These are phyloP conservation scores for Sarocladiaceae sp. DNA, from an alignment of 2,329 filamentous ascomycete species.

Conservation along the genomic window DNA sequence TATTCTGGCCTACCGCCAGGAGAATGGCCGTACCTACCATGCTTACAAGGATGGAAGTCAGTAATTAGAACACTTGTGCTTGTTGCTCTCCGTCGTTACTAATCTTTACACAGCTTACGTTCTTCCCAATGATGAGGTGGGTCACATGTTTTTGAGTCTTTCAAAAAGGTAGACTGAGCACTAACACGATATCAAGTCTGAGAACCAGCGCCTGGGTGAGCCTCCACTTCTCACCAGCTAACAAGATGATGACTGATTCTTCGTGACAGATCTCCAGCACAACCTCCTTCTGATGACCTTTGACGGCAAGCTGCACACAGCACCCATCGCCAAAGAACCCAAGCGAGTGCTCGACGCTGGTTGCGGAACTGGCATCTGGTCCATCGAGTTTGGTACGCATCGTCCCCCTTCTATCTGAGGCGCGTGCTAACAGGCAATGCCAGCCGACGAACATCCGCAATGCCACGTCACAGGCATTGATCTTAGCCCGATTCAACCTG, in stretches of 20 bases:
- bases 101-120: not conserved
- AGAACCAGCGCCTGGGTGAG: slow-evolving; percentile 6
- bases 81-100: too few species aligned
- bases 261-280: slow-evolving; percentile 28
- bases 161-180: not conserved
- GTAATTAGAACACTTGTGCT: slow-evolving; percentile 8
- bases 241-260: not conserved
- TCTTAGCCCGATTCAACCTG: slow-evolving; percentile 29
- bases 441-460: slow-evolving; percentile 14
- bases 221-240: not conserved
- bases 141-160: not conserved
- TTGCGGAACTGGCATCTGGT: slow-evolving; percentile 59
- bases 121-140: slow-evolving; percentile 2
- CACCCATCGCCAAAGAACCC: slow-evolving; percentile 17
- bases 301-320: slow-evolving; percentile 21
- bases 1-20: slow-evolving; percentile 30
- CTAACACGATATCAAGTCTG: not conserved
- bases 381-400: slow-evolving; percentile 24
- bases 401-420: not conserved
- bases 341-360: slow-evolving; percentile 42
- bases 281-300: slow-evolving; percentile 29
- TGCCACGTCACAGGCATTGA: slow-evolving; percentile 25
- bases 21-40: slow-evolving; percentile 35
- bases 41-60: slow-evolving; percentile 25
- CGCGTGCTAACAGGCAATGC: slow-evolving; percentile 9